These are phyloP conservation scores for Penicillium lagena DNA, from an alignment of 495 filamentous ascomycete genomes.

Conservation along the genomic window DNA sequence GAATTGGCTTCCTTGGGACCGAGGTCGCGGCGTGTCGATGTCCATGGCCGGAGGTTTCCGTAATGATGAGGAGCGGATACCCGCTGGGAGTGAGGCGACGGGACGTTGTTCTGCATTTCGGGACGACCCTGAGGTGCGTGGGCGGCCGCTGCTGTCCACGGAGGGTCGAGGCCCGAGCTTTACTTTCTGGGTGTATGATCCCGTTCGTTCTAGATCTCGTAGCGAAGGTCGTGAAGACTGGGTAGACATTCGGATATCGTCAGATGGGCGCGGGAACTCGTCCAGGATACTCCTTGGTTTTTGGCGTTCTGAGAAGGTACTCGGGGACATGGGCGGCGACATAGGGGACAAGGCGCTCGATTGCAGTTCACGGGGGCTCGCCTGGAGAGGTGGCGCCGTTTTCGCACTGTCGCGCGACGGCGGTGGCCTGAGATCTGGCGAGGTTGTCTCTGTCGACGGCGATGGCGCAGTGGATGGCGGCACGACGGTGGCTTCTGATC, in stretches of 20 bases:
- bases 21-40: constrained; percentile 28
- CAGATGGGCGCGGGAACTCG: constrained; percentile 32
- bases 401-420: constrained; percentile 14
- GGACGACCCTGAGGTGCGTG: constrained; percentile 51
- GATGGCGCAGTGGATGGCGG: constrained; percentile 18
- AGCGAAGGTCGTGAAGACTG: constrained; percentile 58
- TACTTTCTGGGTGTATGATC: constrained; percentile 60
- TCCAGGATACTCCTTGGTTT: constrained; percentile 26
- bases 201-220: constrained; percentile 54
- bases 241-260: constrained; percentile 46
- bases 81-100: constrained; percentile 59
- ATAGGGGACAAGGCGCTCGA: constrained; percentile 12
- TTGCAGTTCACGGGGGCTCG: constrained; percentile 11
- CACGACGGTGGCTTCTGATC: constrained; percentile 34
- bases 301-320: constrained; percentile 9
- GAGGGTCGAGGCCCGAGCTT: constrained; percentile 81
- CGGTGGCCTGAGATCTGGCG: constrained; percentile 10
- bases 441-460: constrained; percentile 10
- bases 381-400: constrained; percentile 10
- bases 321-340: constrained; percentile 14
- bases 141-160: constrained; percentile 58
- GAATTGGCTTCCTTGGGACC: constrained; percentile 34
- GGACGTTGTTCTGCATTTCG: constrained; percentile 52
- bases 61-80: constrained; percentile 40
- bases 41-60: constrained; percentile 22